Base-by-base conservation (phyloP, 768 basidiomycete species). In the Pluteus cervinus region DNA sequence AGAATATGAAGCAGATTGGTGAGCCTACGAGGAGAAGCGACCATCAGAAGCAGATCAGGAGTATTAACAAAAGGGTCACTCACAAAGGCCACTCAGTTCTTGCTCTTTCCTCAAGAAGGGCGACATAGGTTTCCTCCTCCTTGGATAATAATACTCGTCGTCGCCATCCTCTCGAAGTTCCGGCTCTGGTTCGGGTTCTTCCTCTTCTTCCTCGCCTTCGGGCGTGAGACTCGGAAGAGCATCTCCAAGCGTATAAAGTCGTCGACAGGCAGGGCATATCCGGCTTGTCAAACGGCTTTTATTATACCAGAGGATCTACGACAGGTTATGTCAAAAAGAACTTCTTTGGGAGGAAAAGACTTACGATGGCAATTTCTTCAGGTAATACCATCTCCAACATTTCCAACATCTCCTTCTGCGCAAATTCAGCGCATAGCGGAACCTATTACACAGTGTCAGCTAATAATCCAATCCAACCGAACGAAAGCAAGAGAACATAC, bases 221-320 rank as follows among this genome's bases (percentile, higher is more conserved):
- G 48, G 48, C 12, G 65, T 42, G 16, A 71, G 69, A 17, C 76
- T 70, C 3, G 72, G 69, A 1, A 87, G 64, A 1, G 63, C 54
- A 34, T 90, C 86, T 1, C 84, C 84, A 0, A 88, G 57, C 4
- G 62, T 66, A 51, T 87, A 90, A 21, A 87, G 56, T 11, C 86
- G 62, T 53, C 78, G 75, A 51, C 87, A 90, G 1, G 83, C 73
- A 2, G 87, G 86, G 49, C 87, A 90, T 36, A 89, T 70, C 18
- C 87, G 76, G 37, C 78, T 73, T 7, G 66, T 71, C 4, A 69
- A 56, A 2, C 87, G 73, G 51, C 82, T 86, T 60, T 86, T 86
- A 65, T 90, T 90, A 51, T 89, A 88, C 86, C 86, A 89, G 9
- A 88, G 48, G 7, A 84, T 77, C 85, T 86, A 43, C 18, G 22